A percentile compares a stretch with the other conserved stretches of the same genome.
phyloP scores from a whole-genome alignment of 441 rosid species.

The Gossypium lobatum region DNA sequence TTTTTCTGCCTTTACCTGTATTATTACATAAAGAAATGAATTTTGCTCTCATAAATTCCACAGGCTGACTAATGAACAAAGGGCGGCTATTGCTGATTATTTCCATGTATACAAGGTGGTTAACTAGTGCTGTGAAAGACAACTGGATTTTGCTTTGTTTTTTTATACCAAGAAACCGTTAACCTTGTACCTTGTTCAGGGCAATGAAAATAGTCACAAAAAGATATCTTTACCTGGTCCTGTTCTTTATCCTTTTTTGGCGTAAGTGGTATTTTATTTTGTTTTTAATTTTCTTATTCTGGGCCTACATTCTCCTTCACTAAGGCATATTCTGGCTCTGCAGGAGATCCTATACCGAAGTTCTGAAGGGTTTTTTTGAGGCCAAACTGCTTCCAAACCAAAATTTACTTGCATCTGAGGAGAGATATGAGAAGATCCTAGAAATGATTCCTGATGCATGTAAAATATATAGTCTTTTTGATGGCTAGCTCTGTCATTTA shows the following conservation, averaged over 20 bases:
- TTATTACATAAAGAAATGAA: slow-evolving; percentile 6
- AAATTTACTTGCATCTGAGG: slow-evolving; percentile 60
- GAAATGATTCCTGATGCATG: slow-evolving; percentile 86
- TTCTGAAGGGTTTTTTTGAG: slow-evolving; percentile 70
- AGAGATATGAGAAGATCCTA: slow-evolving; percentile 79
- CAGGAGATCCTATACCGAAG: slow-evolving; percentile 89
- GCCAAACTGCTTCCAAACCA: slow-evolving; percentile 56
- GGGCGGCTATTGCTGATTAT: slow-evolving; percentile 84
- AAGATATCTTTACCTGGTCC: slow-evolving; percentile 63
- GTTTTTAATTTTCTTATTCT: slow-evolving; percentile 9
- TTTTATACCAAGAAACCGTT: background rate
- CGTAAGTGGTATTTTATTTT: slow-evolving; percentile 39
- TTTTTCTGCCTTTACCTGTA: background rate
- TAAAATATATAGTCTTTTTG: slow-evolving; percentile 11
- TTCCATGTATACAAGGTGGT: slow-evolving; percentile 77
- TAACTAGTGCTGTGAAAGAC: slow-evolving; percentile 1
- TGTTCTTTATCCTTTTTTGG: slow-evolving; percentile 85
- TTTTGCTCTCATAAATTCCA: slow-evolving; percentile 14
- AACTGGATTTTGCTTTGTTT: background rate
- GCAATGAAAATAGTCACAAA: slow-evolving; percentile 72
- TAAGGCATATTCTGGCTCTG: slow-evolving; percentile 16
- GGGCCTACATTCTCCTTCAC: slow-evolving; percentile 11
- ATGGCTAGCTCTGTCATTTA: slow-evolving; percentile 6
- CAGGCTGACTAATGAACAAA: slow-evolving; percentile 87
- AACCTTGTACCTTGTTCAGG: slow-evolving; percentile 38